Percentiles rank a stretch among this genome's conserved stretches.
Conservation (phyloP, 805 yeast genomes). For the Kuraishia piskuri region DNA sequence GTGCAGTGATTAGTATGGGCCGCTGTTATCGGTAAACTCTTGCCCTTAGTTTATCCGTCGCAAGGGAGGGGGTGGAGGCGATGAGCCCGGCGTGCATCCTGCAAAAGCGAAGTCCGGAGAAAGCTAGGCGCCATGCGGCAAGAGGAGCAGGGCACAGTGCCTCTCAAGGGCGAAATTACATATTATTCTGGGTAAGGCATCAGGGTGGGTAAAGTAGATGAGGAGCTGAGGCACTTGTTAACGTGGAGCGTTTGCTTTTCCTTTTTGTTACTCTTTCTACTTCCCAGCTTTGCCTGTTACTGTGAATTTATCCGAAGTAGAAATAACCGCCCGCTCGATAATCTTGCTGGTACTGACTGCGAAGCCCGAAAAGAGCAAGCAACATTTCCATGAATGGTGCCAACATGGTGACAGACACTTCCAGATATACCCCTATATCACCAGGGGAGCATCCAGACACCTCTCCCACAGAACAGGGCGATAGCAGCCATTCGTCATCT, state of each 20-base stretch:
- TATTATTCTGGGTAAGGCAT: background rate
- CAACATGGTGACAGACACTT: background rate
- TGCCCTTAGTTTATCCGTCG: background rate
- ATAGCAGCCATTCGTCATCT: background rate
- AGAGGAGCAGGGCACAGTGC: background rate
- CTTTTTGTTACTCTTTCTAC: too few species aligned
- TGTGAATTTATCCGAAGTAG: too few species aligned
- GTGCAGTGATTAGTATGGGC: background rate
- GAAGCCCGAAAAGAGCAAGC: background rate
- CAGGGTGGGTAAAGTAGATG: too few species aligned
- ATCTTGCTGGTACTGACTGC: too few species aligned
- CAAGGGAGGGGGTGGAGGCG: too few species aligned
- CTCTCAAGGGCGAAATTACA: background rate
- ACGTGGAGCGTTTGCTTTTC: too few species aligned
- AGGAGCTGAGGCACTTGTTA: too few species aligned
- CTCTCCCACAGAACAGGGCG: background rate
- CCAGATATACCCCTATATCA: background rate
- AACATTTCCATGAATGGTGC: background rate
- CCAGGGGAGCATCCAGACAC: background rate
- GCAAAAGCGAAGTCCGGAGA: background rate
- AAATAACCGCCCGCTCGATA: too few species aligned
- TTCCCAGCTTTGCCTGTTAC: too few species aligned
- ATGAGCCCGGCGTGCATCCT: background rate
- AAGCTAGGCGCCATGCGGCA: background rate
- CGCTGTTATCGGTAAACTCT: background rate